These are phyloP conservation scores for Trypanosoma caninum DNA, from an alignment of 208 protist genomes.

Conservation along the genomic window DNA sequence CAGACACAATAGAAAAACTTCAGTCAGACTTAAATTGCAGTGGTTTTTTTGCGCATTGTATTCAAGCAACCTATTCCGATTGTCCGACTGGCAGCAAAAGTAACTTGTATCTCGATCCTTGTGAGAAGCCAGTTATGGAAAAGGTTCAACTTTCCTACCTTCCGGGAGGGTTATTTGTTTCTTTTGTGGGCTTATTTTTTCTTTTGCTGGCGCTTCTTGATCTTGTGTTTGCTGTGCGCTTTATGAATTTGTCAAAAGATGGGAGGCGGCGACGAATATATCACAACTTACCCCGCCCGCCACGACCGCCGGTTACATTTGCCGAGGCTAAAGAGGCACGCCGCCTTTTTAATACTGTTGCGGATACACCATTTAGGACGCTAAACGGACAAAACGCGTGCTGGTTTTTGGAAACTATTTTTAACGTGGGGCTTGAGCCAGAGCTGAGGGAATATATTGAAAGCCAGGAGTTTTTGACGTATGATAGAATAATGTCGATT, in stretches of 20 bases:
- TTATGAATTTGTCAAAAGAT: constrained; percentile 26
- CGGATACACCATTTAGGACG: constrained; percentile 8
- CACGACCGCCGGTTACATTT: constrained; percentile 38
- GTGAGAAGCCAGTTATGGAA: constrained; percentile 28
- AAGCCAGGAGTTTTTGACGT: constrained; percentile 27
- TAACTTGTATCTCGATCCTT: constrained; percentile 40
- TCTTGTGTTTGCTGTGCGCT: constrained; percentile 36
- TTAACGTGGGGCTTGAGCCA: constrained; percentile 29
- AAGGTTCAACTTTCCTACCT: constrained; percentile 26
- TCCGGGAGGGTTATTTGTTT: constrained; percentile 20
- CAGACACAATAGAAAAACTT: constrained; percentile 27
- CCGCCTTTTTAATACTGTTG: constrained; percentile 29
- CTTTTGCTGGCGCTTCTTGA: constrained; percentile 30
- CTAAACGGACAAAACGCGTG: constrained; percentile 19
- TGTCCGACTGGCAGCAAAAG: constrained; percentile 34
- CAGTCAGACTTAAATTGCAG: constrained; percentile 47
- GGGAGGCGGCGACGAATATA: constrained; percentile 36
- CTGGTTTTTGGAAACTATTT: constrained; percentile 40
- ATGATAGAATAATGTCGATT: constrained; percentile 48
- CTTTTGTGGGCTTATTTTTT: constrained; percentile 29
- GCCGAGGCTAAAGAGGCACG: constrained; percentile 23
- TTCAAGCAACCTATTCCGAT: constrained; percentile 36
- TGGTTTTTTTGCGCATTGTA: constrained; percentile 51
- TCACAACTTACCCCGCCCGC: constrained; percentile 30
- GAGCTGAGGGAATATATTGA: constrained; percentile 18